These are phyloP conservation scores for Fusarium sp. DNA, from an alignment of 2,329 filamentous ascomycete genomes.

Conservation along the genomic window DNA sequence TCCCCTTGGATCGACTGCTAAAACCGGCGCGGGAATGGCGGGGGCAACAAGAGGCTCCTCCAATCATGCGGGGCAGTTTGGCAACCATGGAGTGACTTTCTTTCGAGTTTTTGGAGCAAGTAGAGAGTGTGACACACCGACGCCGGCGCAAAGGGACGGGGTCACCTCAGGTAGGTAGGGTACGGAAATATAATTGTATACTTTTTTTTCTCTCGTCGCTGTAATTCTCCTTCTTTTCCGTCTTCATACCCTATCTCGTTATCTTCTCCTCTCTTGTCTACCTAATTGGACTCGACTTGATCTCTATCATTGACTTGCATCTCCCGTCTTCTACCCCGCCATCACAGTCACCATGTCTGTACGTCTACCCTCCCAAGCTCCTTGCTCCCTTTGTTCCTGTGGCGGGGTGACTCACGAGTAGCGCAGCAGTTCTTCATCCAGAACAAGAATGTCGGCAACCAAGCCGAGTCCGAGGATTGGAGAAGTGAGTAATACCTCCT, in stretches of 20 bases:
- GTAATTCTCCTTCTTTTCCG: not conserved
- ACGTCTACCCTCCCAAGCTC: conserved; percentile 30
- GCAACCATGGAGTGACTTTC: conserved; percentile 37
- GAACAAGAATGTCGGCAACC: conserved; percentile 83
- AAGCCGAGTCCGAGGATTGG: conserved; percentile 81
- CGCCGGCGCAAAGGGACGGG: conserved; percentile 41
- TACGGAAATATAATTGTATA: conserved; percentile 24
- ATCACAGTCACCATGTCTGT: conserved; percentile 41
- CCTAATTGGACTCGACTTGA: not conserved
- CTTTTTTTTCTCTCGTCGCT: conserved; percentile 4
- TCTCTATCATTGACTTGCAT: conserved; percentile 8
- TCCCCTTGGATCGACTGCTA: conserved; percentile 14
- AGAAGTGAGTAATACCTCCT: conserved; percentile 70
- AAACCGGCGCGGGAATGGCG: conserved; percentile 24
- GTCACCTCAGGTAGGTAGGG: conserved; percentile 26
- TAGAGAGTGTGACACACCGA: conserved; percentile 39
- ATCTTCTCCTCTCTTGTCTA: not conserved
- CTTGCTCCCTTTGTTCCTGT: conserved; percentile 10
- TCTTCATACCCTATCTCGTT: not conserved
- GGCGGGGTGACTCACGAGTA: conserved; percentile 46
- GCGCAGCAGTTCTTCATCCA: conserved; percentile 73
- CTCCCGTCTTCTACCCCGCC: conserved; percentile 21
- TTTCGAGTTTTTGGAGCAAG: conserved; percentile 6
- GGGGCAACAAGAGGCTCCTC: conserved; percentile 20
- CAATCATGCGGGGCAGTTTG: conserved; percentile 41